phyloP scores from a whole-genome alignment of 331 rosid species.

The Erythrophleum ivorense region DNA sequence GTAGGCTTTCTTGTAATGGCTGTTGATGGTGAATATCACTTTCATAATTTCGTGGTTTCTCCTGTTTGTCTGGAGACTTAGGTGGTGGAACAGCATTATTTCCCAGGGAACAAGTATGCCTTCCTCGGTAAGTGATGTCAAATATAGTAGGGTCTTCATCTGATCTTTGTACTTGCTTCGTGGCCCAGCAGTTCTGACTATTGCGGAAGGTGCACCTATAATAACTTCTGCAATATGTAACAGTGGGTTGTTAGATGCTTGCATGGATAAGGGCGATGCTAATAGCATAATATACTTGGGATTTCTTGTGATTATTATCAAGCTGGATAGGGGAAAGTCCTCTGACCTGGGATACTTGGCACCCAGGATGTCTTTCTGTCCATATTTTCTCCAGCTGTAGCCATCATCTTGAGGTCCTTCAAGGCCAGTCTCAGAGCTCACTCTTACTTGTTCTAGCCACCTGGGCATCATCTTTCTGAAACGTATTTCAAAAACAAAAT shows the following conservation, averaged over 20 bases:
- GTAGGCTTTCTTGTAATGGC: constrained; percentile 39
- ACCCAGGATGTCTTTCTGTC: constrained; percentile 87
- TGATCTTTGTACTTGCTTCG: constrained; percentile 96
- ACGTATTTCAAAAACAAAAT: constrained; percentile 28
- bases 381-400: constrained; percentile 87
- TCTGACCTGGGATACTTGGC: constrained; percentile 80
- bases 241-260: constrained; percentile 37
- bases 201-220: constrained; percentile 92
- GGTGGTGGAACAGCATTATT: constrained; percentile 50
- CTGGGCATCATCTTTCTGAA: constrained; percentile 76
- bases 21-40: constrained; percentile 28
- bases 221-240: constrained; percentile 82
- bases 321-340: constrained; percentile 6
- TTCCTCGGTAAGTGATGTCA: constrained; percentile 83
- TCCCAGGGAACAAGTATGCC: constrained; percentile 78
- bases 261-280: background rate
- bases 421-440: constrained; percentile 60
- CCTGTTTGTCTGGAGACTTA: constrained; percentile 66
- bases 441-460: constrained; percentile 68
- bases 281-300: background rate
- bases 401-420: constrained; percentile 82
- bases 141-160: constrained; percentile 80
- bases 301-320: constrained; percentile 23
- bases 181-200: constrained; percentile 83
- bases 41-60: constrained; percentile 41